Evolutionary conservation across 2,329 filamentous ascomycete genomes (phyloP).

Genomic region (Fusarium duplospermum): DNA sequence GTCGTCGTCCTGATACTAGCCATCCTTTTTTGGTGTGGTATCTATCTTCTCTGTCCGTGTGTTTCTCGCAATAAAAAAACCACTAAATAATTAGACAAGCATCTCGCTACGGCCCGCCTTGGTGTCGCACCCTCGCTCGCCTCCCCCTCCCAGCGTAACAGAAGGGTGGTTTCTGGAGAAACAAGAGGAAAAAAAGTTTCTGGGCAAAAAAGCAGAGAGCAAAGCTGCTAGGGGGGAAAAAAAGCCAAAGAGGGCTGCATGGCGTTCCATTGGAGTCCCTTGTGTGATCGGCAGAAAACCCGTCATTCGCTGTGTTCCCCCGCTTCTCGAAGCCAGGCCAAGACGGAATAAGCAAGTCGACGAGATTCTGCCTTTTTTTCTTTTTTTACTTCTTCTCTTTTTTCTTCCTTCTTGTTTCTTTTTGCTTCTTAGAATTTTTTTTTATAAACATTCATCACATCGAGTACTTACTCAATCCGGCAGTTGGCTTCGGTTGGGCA

Average conservation of each 20-base stretch:
- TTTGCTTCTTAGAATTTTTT: neutral
- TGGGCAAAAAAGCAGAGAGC: neutral
- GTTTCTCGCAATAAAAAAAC: neutral
- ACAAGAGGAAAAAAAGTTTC: neutral
- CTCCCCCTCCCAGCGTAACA: neutral
- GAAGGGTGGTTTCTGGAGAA: neutral
- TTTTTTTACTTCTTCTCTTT: neutral
- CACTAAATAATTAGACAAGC: neutral
- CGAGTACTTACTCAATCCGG: constrained; percentile 6
- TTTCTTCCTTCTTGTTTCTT: neutral
- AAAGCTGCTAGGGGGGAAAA: neutral
- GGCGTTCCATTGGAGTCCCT: constrained; percentile 25
- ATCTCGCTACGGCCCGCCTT: constrained; percentile 30
- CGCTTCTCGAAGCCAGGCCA: constrained; percentile 39
- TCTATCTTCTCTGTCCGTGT: neutral
- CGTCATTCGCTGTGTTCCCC: constrained; percentile 23
- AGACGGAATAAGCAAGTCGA: constrained; percentile 24
- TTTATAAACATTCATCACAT: neutral
- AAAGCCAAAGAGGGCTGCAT: constrained; percentile 30
- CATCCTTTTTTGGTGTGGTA: neutral
- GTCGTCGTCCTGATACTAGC: neutral
- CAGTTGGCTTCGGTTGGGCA: constrained; percentile 18
- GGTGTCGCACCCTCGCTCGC: constrained; percentile 18
- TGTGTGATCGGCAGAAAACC: constrained; percentile 32
- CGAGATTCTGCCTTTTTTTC: neutral